These are phyloP conservation scores for Penicillium manginii DNA, from an alignment of 495 filamentous ascomycete species.

Conservation along the genomic window DNA sequence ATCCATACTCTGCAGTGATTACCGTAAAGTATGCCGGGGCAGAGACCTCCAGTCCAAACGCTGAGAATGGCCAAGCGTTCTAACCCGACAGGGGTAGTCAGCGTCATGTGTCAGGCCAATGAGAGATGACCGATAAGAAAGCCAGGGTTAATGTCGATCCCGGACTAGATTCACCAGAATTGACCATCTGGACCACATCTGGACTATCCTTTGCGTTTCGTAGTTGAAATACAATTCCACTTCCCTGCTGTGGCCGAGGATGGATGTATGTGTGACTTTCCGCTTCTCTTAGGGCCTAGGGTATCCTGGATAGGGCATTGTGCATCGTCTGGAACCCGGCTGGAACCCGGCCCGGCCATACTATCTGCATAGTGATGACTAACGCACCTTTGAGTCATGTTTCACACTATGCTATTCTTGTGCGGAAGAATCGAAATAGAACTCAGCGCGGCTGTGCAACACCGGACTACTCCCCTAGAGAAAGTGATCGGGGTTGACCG, in stretches of 20 bases:
- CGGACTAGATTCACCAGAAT: background rate
- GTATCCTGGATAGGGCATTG: background rate
- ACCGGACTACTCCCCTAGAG: background rate
- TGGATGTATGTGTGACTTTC: background rate
- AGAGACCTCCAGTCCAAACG: background rate
- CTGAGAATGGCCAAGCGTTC: background rate
- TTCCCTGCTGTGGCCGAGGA: background rate
- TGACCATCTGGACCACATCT: background rate
- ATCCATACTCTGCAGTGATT: background rate
- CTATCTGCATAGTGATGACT: background rate
- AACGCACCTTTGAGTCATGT: background rate
- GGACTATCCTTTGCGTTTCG: background rate
- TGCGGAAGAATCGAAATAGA: conserved; percentile 5
- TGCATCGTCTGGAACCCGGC: background rate
- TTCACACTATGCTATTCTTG: conserved; percentile 11
- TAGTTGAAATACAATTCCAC: background rate
- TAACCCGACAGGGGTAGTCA: conserved; percentile 29
- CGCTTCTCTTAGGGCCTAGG: background rate
- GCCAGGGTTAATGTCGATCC: conserved; percentile 19
- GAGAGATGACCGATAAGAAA: conserved; percentile 36
- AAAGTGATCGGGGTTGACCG: background rate
- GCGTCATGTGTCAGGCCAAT: conserved; percentile 49
- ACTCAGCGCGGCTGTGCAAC: conserved; percentile 2
- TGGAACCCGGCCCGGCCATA: too few species aligned
- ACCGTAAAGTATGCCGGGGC: background rate